A percentile compares a stretch with the other conserved stretches of the same genome.
phyloP scores from a whole-genome alignment of 768 basidiomycete species.

The Boletus reticulatus region DNA sequence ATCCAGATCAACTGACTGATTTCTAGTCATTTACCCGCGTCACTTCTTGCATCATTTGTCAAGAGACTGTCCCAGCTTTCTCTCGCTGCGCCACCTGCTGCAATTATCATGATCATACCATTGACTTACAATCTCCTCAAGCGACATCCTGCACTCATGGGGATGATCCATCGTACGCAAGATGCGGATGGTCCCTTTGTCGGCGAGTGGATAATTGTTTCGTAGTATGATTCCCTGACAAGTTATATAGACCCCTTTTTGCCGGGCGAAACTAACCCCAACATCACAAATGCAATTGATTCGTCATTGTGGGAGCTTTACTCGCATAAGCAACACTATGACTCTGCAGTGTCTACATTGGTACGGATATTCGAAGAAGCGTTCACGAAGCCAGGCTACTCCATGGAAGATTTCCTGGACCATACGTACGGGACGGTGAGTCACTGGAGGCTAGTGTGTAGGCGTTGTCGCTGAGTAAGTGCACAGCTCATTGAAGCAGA shows the following conservation, averaged over 20 bases:
- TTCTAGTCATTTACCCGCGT: constrained; percentile 78
- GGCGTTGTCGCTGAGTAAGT: constrained; percentile 2
- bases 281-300: constrained; percentile 73
- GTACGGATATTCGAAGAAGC: constrained; percentile 84
- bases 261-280: constrained; percentile 63
- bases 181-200: constrained; percentile 32
- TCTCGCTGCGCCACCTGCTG: constrained; percentile 83
- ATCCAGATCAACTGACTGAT: neutral
- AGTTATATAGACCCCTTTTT: constrained; percentile 65
- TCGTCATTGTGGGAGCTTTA: constrained; percentile 94
- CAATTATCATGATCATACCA: constrained; percentile 86
- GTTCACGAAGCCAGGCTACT: constrained; percentile 90
- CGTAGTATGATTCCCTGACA: constrained; percentile 1
- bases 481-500: constrained; percentile 85
- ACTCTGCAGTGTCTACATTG: constrained; percentile 82
- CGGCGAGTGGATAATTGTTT: constrained; percentile 29
- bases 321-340: constrained; percentile 78
- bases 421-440: constrained; percentile 85
- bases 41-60: constrained; percentile 92
- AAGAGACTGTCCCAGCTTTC: constrained; percentile 87
- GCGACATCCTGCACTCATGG: constrained; percentile 87
- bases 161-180: constrained; percentile 77
- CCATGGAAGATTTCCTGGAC: constrained; percentile 95
- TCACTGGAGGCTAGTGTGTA: neutral
- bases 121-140: constrained; percentile 95